phyloP scores from a whole-genome alignment of 805 yeast genomes.

The Saccharomycopsis sp. region DNA sequence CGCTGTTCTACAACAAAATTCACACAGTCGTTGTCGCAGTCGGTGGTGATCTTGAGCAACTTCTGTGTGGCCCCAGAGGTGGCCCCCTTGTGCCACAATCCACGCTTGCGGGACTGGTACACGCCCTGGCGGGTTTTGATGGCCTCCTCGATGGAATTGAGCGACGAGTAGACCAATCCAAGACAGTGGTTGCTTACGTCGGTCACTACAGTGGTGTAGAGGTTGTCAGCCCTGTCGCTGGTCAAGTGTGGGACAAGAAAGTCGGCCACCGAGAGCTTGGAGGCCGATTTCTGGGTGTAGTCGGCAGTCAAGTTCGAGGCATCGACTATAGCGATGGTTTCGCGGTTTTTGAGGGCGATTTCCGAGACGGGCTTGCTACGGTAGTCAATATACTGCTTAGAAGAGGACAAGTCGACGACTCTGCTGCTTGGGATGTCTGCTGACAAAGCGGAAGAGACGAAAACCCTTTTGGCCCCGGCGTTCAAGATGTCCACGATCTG shows the following conservation, averaged over 20 bases:
- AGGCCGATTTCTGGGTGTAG: slow-evolving; percentile 11
- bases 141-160: slow-evolving; percentile 75
- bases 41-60: slow-evolving; percentile 58
- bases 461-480: slow-evolving; percentile 46
- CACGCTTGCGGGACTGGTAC: slow-evolving; percentile 83
- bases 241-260: slow-evolving; percentile 46
- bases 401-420: slow-evolving; percentile 11
- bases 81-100: slow-evolving; percentile 93
- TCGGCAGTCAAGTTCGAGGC: slow-evolving; percentile 23
- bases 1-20: slow-evolving; percentile 77
- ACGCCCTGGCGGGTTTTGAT: slow-evolving; percentile 80
- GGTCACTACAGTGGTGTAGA: slow-evolving; percentile 78
- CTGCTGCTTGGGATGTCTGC: slow-evolving; percentile 46
- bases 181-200: slow-evolving; percentile 63
- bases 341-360: slow-evolving; percentile 16
- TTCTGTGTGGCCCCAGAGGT: slow-evolving; percentile 95
- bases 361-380: slow-evolving; percentile 20
- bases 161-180: slow-evolving; percentile 88
- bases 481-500: slow-evolving; percentile 44
- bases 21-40: slow-evolving; percentile 90
- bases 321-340: slow-evolving; percentile 22
- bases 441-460: slow-evolving; percentile 27
- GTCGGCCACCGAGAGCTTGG: slow-evolving; percentile 32
- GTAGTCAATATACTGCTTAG: slow-evolving; percentile 12
- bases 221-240: slow-evolving; percentile 83